Base-by-base conservation (phyloP, 179 eudicot species). In the Silene vulgaris region DNA sequence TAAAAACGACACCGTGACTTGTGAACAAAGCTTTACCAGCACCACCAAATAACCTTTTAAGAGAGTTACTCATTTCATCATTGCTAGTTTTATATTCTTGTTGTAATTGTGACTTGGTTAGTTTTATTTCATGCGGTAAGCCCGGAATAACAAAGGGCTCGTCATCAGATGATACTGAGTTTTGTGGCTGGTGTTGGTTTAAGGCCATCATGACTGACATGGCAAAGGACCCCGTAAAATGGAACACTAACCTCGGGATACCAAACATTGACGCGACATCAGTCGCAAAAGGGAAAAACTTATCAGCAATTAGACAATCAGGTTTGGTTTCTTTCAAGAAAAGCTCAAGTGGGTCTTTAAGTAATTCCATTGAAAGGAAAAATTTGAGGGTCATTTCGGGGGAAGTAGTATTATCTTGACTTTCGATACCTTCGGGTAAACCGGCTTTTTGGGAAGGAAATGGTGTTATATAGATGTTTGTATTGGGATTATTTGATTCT, bases 401-500 rank as follows among this genome's bases (percentile, higher is more conserved):
- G 26, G 26, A 23, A 23, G 26, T 23, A 1, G 26, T 23, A 23
- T 23, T 23, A 23, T 23, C 26, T 23, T 23, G 26, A 23, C 26
- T 23, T 23, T 23, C 26, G 26, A 23, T 57, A 13, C 61, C 61
- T n/a, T 57, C 61, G 17, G 61, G 61, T 16, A 57, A 12, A 4
- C 20, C 61, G 5, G 61, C n/a, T 14, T 57, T 17, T 17, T 57
- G 14, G 12, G 61, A 57, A 57, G 61, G 61, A n/a, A 14, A 57
- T 57, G 61, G 61, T 3, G n/a, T 57, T 57, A 57, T 57, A 14
- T 64, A 28, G 14, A 64, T 64, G 81, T 82, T 0, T 2, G 61
- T 12, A 78, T 0, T 65, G 80, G 79, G 17, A 73, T 72, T 54
- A 14, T 74, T 80, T 1, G 78, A 0, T 64, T 75, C 70, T 50